These are phyloP conservation scores for Boletellus emodensis DNA, from an alignment of 768 basidiomycete species.

Conservation along the genomic window DNA sequence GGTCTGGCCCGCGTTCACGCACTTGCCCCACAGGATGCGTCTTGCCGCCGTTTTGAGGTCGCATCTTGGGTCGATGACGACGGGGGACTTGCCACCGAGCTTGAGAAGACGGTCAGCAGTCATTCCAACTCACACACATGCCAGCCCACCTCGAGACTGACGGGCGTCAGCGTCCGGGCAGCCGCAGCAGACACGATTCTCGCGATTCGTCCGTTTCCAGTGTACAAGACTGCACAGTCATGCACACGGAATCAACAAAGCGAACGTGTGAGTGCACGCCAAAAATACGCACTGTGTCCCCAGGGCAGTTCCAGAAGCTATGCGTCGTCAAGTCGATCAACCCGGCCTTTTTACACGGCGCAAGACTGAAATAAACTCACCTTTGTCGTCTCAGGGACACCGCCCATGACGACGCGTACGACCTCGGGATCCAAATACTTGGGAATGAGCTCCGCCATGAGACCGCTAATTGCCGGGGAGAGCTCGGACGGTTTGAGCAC, in stretches of 20 bases:
- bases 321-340: neutral
- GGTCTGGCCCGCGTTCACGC: constrained; percentile 71
- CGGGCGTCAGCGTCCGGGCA: constrained; percentile 70
- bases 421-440: constrained; percentile 72
- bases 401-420: constrained; percentile 67
- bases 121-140: neutral
- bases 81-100: constrained; percentile 75
- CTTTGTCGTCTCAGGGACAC: constrained; percentile 58
- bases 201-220: constrained; percentile 58
- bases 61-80: constrained; percentile 64
- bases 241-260: neutral
- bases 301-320: constrained; percentile 74
- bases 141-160: constrained; percentile 48
- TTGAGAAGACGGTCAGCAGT: constrained; percentile 15
- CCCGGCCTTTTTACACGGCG: too few species aligned
- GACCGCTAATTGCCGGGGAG: constrained; percentile 47
- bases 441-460: constrained; percentile 64
- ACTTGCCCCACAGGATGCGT: constrained; percentile 82
- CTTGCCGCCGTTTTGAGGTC: constrained; percentile 63
- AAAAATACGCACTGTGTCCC: constrained; percentile 45
- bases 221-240: constrained; percentile 43
- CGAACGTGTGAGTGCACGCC: too few species aligned
- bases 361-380: constrained; percentile 17
- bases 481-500: constrained; percentile 77
- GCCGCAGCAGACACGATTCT: constrained; percentile 69